phyloP scores from a whole-genome alignment of 208 protist genomes.

The Tritrichomonas foetus region DNA sequence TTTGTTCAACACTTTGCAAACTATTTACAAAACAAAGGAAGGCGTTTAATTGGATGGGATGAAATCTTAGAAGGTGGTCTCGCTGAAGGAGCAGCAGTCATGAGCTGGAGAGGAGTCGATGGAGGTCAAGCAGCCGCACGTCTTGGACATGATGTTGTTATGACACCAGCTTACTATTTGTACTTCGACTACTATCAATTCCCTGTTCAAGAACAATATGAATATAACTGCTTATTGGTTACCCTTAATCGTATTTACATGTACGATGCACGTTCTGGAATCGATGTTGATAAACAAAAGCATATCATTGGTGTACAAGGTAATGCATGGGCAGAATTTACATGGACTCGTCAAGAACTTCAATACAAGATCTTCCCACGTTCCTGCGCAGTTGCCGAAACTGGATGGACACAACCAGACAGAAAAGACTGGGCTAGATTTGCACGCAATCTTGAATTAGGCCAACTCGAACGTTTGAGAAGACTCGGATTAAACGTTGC shows the following conservation, averaged over 20 bases:
- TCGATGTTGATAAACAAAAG: neutral
- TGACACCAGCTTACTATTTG: neutral
- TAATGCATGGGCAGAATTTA: neutral
- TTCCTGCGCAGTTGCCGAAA: neutral
- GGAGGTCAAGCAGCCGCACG: neutral
- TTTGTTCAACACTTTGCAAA: neutral
- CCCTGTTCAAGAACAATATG: neutral
- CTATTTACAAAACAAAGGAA: neutral
- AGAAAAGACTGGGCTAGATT: neutral
- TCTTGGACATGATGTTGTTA: neutral
- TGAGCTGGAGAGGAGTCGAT: neutral
- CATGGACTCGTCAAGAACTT: neutral
- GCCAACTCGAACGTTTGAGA: too few relatives aligned
- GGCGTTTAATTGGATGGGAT: neutral
- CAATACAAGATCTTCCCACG: slow-evolving; percentile 15
- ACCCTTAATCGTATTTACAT: neutral
- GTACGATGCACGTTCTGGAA: neutral
- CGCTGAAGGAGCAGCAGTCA: neutral
- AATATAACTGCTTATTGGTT: neutral
- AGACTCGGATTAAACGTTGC: too few relatives aligned
- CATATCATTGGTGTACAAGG: neutral
- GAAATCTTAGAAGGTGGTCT: slow-evolving; percentile 18
- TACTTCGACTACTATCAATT: neutral
- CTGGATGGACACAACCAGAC: neutral
- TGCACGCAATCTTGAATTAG: too few relatives aligned